Evolutionary conservation across 192 early-diverging fungal genomes (phyloP).

Genomic region (Coemansia sp.): DNA sequence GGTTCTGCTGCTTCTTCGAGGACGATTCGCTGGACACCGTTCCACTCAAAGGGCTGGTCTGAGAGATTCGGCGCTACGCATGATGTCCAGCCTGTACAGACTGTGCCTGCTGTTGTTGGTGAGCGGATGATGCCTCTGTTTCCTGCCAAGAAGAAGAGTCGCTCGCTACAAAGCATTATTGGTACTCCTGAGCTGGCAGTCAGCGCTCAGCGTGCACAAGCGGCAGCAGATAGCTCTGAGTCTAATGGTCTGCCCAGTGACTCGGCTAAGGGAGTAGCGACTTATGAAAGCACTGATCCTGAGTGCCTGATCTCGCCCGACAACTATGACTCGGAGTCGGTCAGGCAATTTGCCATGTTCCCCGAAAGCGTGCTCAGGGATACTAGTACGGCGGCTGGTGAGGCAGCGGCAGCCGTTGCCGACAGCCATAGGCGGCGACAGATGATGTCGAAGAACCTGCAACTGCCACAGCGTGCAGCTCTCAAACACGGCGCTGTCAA

Average conservation of each 20-base stretch:
- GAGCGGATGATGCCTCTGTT: background rate
- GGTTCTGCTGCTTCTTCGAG: background rate
- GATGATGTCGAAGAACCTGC: slow-evolving; percentile 14
- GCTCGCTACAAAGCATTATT: background rate
- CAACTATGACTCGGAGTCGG: slow-evolving; percentile 8
- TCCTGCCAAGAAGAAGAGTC: background rate
- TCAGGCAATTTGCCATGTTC: slow-evolving; percentile 39
- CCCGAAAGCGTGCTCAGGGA: slow-evolving; percentile 13
- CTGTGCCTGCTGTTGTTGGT: background rate
- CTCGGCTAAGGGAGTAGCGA: background rate
- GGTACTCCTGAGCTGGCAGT: background rate
- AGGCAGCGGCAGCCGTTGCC: background rate
- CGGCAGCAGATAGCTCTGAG: background rate
- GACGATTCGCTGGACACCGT: slow-evolving; percentile 19
- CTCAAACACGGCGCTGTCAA: slow-evolving; percentile 36
- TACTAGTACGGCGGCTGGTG: background rate
- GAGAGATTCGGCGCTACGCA: background rate
- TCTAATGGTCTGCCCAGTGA: slow-evolving; percentile 1
- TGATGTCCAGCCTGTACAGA: background rate
- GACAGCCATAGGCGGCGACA: slow-evolving; percentile 7
- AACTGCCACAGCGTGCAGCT: slow-evolving; percentile 42
- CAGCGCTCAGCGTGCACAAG: background rate
- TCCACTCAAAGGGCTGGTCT: slow-evolving; percentile 11
- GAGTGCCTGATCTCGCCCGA: slow-evolving; percentile 22
- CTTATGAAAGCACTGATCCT: background rate